Conservation (phyloP, 2,329 filamentous ascomycete genomes). For the Alternaria sp. region DNA sequence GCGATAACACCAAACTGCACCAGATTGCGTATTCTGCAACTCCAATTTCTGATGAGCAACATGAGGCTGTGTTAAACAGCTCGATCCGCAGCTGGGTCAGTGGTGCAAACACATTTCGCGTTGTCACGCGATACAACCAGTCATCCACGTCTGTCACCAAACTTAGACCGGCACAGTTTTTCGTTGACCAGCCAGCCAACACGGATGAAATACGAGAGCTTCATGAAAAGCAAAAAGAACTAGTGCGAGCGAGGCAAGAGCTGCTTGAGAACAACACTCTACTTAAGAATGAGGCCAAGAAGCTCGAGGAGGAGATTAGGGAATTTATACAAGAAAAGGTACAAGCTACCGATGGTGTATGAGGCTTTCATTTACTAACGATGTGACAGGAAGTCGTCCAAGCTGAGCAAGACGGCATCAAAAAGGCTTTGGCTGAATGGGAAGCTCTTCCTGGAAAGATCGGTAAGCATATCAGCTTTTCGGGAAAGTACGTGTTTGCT, state of each 20-base stretch:
- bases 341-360: not conserved
- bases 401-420: conserved; percentile 71
- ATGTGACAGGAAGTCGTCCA: conserved; percentile 53
- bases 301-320: conserved; percentile 32
- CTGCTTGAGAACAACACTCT: conserved; percentile 46
- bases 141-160: conserved; percentile 72
- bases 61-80: conserved; percentile 67
- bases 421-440: conserved; percentile 71
- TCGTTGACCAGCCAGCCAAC: conserved; percentile 82
- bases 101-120: conserved; percentile 62
- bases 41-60: conserved; percentile 73
- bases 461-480: conserved; percentile 57
- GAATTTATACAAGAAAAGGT: conserved; percentile 22
- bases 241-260: conserved; percentile 50
- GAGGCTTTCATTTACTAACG: not conserved
- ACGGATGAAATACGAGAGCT: conserved; percentile 68
- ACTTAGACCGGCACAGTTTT: conserved; percentile 70
- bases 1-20: conserved; percentile 74
- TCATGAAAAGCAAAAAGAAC: conserved; percentile 59
- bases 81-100: conserved; percentile 75
- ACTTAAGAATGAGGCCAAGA: conserved; percentile 41
- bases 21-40: conserved; percentile 69
- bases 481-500: conserved; percentile 23
- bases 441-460: conserved; percentile 75
- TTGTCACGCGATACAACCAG: conserved; percentile 79